Evolutionary conservation across 2,329 filamentous ascomycete species (phyloP).

Genomic region (Metarhizium anisopliae): DNA sequence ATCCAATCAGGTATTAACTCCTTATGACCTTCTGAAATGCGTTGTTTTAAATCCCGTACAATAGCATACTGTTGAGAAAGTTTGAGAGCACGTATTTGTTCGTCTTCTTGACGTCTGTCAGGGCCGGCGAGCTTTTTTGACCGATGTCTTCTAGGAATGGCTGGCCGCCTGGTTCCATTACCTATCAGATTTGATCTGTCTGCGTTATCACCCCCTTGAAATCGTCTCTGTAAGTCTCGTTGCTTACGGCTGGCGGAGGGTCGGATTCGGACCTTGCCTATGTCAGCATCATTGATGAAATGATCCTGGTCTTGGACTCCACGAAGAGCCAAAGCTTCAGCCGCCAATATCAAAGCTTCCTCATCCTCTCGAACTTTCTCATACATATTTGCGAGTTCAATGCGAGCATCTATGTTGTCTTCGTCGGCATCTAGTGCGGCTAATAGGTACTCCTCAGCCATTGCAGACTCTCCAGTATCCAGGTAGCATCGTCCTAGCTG

Average conservation of each 20-base stretch:
- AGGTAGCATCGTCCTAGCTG: slow-evolving; percentile 62
- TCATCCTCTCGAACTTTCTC: slow-evolving; percentile 65
- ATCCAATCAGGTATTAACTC: slow-evolving; percentile 46
- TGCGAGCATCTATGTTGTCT: slow-evolving; percentile 65
- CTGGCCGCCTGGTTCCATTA: not conserved
- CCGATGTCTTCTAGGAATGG: slow-evolving; percentile 31
- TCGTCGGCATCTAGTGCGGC: slow-evolving; percentile 64
- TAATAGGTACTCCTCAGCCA: slow-evolving; percentile 71
- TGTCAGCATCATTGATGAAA: not conserved
- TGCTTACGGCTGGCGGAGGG: not conserved
- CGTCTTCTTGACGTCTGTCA: slow-evolving; percentile 34
- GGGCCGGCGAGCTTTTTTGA: slow-evolving; percentile 36
- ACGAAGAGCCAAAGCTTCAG: slow-evolving; percentile 62
- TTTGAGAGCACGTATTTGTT: slow-evolving; percentile 31
- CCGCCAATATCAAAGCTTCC: slow-evolving; percentile 67
- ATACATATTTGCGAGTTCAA: slow-evolving; percentile 76
- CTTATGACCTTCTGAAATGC: slow-evolving; percentile 31
- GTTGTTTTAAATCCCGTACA: slow-evolving; percentile 32
- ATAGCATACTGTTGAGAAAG: slow-evolving; percentile 32
- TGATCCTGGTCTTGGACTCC: slow-evolving; percentile 31
- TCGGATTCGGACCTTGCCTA: not conserved
- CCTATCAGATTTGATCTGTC: not conserved
- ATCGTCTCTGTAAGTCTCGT: not conserved
- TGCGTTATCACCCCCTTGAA: not conserved
- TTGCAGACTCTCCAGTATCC: slow-evolving; percentile 49